Evolutionary conservation across 1,139 yeast species (phyloP).

Genomic region (Hyphopichia wangnamkhiaoensis): DNA sequence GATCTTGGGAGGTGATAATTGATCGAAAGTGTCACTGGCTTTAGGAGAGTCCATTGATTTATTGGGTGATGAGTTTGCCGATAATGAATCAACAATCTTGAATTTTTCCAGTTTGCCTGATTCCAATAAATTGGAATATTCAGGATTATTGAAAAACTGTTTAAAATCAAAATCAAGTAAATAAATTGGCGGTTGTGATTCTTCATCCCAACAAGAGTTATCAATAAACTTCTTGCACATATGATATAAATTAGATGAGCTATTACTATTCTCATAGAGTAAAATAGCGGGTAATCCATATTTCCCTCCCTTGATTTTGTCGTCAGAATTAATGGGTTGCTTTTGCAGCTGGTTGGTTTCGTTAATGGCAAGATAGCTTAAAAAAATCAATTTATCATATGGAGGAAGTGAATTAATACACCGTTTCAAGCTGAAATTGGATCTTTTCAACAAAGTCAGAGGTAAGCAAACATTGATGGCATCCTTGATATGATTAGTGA

Average conservation of each 20-base stretch:
- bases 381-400: conserved; percentile 36
- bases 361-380: conserved; percentile 15
- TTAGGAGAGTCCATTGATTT: background rate
- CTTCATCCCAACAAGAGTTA: conserved; percentile 26
- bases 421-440: conserved; percentile 57
- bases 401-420: conserved; percentile 59
- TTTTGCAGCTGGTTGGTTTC: background rate
- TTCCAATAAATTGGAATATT: conserved; percentile 21
- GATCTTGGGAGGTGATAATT: conserved; percentile 7
- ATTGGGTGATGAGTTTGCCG: background rate
- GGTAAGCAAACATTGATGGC: conserved; percentile 76
- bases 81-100: background rate
- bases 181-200: conserved; percentile 26
- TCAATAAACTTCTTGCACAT: conserved; percentile 52
- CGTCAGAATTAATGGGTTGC: background rate
- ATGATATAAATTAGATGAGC: conserved; percentile 42
- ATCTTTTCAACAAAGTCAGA: conserved; percentile 71
- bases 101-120: conserved; percentile 9
- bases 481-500: conserved; percentile 48
- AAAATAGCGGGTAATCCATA: conserved; percentile 31
- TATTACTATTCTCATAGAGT: conserved; percentile 33
- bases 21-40: background rate
- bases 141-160: conserved; percentile 23
- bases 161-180: conserved; percentile 35
- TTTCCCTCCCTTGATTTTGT: conserved; percentile 24